phyloP scores from a whole-genome alignment of 1,139 yeast species.

The Zygosaccharomyces pseudobailii region DNA sequence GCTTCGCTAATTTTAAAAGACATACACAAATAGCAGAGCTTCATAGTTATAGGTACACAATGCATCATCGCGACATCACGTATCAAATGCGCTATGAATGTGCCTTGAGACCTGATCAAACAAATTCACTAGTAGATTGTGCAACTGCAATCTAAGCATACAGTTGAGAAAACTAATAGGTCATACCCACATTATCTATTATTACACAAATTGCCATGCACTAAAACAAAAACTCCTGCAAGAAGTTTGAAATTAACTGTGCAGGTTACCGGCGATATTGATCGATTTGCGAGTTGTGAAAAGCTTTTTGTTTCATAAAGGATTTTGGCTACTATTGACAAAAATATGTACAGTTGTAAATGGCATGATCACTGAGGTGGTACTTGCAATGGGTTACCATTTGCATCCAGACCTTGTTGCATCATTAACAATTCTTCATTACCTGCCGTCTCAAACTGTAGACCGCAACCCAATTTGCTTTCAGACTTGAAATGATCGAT shows the following conservation, averaged over 20 bases:
- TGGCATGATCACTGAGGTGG: slow-evolving; percentile 19
- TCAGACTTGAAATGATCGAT: slow-evolving; percentile 85
- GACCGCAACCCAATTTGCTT: slow-evolving; percentile 86
- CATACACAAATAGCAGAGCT: background rate
- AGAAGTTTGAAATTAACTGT: no score
- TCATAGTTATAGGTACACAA: no score
- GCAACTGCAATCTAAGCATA: background rate
- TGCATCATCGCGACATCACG: no score
- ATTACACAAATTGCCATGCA: background rate
- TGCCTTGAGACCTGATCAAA: no score
- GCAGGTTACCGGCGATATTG: no score
- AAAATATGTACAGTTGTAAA: slow-evolving; percentile 7
- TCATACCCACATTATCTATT: background rate
- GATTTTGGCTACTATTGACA: slow-evolving; percentile 4
- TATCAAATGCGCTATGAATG: no score
- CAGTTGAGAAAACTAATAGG: background rate
- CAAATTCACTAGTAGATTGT: no score
- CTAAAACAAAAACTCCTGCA: no score
- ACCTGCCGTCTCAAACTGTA: slow-evolving; percentile 93
- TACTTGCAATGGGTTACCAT: slow-evolving; percentile 77
- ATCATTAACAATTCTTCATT: slow-evolving; percentile 71
- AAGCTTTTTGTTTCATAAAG: background rate
- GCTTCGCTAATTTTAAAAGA: background rate
- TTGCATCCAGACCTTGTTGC: slow-evolving; percentile 82
- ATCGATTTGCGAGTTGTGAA: background rate